Evolutionary conservation across 2,329 filamentous ascomycete genomes (phyloP).

Genomic region (Botrytis elliptica): DNA sequence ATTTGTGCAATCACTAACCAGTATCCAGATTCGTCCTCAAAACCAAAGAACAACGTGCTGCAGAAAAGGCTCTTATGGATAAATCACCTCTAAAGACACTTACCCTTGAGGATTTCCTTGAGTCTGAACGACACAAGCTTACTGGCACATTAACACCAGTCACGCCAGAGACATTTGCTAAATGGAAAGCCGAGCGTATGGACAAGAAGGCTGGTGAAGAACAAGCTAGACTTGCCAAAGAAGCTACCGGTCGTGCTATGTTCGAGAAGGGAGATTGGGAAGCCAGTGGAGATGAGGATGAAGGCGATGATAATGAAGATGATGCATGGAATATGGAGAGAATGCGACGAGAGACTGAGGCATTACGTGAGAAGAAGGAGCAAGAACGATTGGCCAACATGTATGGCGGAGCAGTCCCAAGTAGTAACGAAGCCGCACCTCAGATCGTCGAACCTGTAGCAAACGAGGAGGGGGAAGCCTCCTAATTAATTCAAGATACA

Average conservation of each 20-base stretch:
- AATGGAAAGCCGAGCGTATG: constrained; percentile 93
- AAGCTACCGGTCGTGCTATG: constrained; percentile 89
- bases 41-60: constrained; percentile 93
- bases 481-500: constrained; percentile 24
- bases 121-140: constrained; percentile 93
- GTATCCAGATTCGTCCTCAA: constrained; percentile 81
- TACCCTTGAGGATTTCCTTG: constrained; percentile 94
- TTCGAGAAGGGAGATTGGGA: constrained; percentile 97
- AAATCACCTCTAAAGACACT: constrained; percentile 93
- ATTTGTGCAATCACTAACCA: constrained; percentile 32
- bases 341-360: constrained; percentile 81
- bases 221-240: constrained; percentile 85
- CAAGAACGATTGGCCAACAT: constrained; percentile 58
- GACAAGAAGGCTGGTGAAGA: constrained; percentile 96
- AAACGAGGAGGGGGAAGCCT: constrained; percentile 29
- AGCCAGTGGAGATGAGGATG: constrained; percentile 57
- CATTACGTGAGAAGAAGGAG: constrained; percentile 70
- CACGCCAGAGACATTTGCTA: constrained; percentile 86
- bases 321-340: constrained; percentile 76
- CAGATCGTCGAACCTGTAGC: constrained; percentile 23
- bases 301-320: constrained; percentile 47
- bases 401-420: constrained; percentile 28
- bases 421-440: constrained; percentile 23
- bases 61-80: constrained; percentile 93
- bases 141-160: constrained; percentile 90